Evolutionary conservation across 768 basidiomycete genomes (phyloP).

Genomic region (Sutorius australiensis): DNA sequence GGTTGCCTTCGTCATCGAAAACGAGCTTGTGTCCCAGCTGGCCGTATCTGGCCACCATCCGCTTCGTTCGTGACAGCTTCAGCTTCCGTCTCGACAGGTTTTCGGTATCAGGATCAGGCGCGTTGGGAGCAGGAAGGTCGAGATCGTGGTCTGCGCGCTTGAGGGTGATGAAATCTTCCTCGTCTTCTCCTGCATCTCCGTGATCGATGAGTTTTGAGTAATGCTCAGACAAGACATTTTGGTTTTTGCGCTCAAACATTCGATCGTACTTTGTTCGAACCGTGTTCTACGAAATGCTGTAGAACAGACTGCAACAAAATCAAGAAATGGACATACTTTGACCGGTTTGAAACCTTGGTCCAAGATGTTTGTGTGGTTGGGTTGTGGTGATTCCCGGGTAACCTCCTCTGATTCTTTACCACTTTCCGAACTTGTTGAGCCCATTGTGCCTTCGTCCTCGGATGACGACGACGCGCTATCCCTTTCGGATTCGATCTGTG

Average conservation of each 20-base stretch:
- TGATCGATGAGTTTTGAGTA: slow-evolving; percentile 86
- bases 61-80: slow-evolving; percentile 71
- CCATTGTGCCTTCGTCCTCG: slow-evolving; percentile 17
- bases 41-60: slow-evolving; percentile 58
- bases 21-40: slow-evolving; percentile 69
- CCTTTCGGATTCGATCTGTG: slow-evolving; percentile 26
- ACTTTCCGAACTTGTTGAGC: slow-evolving; percentile 18
- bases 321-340: slow-evolving; percentile 37
- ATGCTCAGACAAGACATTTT: slow-evolving; percentile 85
- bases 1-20: slow-evolving; percentile 84
- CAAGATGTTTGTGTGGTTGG: background rate
- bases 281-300: slow-evolving; percentile 26
- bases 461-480: slow-evolving; percentile 7
- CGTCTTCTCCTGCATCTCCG: slow-evolving; percentile 45
- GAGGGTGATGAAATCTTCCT: slow-evolving; percentile 86
- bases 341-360: slow-evolving; percentile 25
- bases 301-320: background rate
- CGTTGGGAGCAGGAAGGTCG: slow-evolving; percentile 44
- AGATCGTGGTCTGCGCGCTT: slow-evolving; percentile 89
- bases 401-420: slow-evolving; percentile 27
- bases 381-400: background rate
- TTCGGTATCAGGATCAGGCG: slow-evolving; percentile 34
- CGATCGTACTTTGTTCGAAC: slow-evolving; percentile 94
- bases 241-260: slow-evolving; percentile 97
- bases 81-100: slow-evolving; percentile 86